phyloP scores from a whole-genome alignment of 495 filamentous ascomycete species.

The Cercophora sp. region DNA sequence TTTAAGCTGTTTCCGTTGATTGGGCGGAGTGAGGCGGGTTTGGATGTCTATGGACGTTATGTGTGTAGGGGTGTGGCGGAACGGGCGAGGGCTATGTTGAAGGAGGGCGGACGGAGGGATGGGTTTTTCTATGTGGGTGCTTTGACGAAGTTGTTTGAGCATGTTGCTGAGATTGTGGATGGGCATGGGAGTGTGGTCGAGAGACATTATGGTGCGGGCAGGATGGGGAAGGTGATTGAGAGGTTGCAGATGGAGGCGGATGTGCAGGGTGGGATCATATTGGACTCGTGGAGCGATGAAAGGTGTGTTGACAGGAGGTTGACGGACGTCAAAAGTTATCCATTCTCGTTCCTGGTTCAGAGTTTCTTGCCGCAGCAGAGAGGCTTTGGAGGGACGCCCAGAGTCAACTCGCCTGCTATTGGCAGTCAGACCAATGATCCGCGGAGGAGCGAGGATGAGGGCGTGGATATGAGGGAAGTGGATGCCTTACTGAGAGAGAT shows the following conservation, averaged over 20 bases:
- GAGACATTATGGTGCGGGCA: slow-evolving; percentile 83
- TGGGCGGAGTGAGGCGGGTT: slow-evolving; percentile 78
- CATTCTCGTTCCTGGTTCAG: slow-evolving; percentile 93
- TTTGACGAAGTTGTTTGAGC: slow-evolving; percentile 89
- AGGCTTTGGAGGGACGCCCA: slow-evolving; percentile 45
- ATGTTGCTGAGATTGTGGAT: slow-evolving; percentile 94
- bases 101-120: slow-evolving; percentile 56
- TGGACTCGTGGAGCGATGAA: slow-evolving; percentile 95
- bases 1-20: slow-evolving; percentile 98
- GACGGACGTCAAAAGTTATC: slow-evolving; percentile 93
- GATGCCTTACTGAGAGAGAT: slow-evolving; percentile 82
- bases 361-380: slow-evolving; percentile 76
- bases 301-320: slow-evolving; percentile 75
- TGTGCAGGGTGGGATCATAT: slow-evolving; percentile 92
- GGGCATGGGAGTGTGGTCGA: slow-evolving; percentile 85
- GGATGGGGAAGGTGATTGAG: slow-evolving; percentile 96
- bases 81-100: slow-evolving; percentile 75
- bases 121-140: slow-evolving; percentile 90
- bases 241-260: slow-evolving; percentile 90
- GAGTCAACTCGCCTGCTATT: slow-evolving; percentile 61
- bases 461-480: slow-evolving; percentile 91
- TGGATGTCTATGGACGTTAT: slow-evolving; percentile 93
- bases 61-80: slow-evolving; percentile 90
- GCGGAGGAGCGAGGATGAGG: slow-evolving; percentile 73
- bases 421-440: slow-evolving; percentile 48